Base-by-base conservation (phyloP, 768 basidiomycete genomes). In the Lactarius akahatsu region DNA sequence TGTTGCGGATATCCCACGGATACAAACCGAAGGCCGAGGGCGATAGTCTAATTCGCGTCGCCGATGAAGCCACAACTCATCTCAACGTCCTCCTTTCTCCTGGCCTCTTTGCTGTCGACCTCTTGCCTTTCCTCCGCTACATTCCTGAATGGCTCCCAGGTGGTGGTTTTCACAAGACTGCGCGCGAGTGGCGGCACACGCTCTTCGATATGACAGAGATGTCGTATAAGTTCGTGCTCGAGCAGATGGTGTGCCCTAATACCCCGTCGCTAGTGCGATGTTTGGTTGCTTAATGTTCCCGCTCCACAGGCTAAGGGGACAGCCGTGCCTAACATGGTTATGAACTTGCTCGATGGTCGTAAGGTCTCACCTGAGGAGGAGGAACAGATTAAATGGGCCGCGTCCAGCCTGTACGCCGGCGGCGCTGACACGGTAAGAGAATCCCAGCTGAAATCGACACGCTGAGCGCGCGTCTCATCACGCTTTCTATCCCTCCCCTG, bases 101-200 rank as follows among this genome's bases (percentile, higher is more conserved):
- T 2, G 70, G 70, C 34, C 57, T 56, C 34, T 65, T 69, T 62
- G 30, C 65, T 2, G 72, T 74, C 20, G 73, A 74, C 63, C 38
- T 68, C 20, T 26, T 74, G 7, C 73, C 73, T 0, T 20, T 67
- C 28, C 66, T 73, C 43, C 72, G 70, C 47, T 36, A 58, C 57
- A 52, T 73, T 16, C 72, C 72, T 6, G 71, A 71, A 20, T 73
- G 72, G 72, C 57, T 70, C 62, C 72, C 72, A 8, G 72, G 72
- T 23, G 71, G 69, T 18, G 63, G 72, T n/a, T 72, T 73, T 57
- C 72, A 72, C 54, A 63, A 65, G 32, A 60, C 56, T 18, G 72
- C 72, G 11, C 59, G 64, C 43, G 70, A 70, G 63, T 70, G 64
- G 66, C 64, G 68, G 15, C 61, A 70, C 6, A 69, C 70, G 5